Evolutionary conservation across 257 asterid species (phyloP).

Genomic region (Solanum arcanum): DNA sequence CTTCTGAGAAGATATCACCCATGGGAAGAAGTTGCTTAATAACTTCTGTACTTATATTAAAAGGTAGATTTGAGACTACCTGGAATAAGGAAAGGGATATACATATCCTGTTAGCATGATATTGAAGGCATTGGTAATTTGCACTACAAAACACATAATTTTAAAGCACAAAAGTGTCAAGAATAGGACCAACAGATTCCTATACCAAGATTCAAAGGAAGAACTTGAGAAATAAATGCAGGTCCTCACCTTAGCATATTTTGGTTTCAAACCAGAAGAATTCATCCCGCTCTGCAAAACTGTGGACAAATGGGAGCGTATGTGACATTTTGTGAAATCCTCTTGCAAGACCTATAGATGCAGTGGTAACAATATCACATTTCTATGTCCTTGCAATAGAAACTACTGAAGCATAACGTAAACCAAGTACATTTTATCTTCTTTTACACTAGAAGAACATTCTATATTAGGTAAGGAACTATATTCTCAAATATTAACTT

Average conservation of each 20-base stretch:
- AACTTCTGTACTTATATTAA: conserved; percentile 85
- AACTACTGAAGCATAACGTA: background rate
- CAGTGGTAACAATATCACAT: background rate
- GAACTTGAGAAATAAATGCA: background rate
- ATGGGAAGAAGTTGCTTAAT: conserved; percentile 93
- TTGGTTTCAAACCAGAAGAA: conserved; percentile 15
- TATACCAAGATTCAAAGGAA: background rate
- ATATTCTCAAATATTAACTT: background rate
- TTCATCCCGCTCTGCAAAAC: conserved; percentile 17
- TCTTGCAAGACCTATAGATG: conserved; percentile 65
- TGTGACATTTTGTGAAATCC: conserved; percentile 76
- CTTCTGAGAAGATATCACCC: conserved; percentile 93
- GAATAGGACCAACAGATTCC: background rate
- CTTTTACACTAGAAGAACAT: background rate
- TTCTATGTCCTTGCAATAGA: background rate
- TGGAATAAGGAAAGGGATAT: conserved; percentile 11
- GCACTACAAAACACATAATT: background rate
- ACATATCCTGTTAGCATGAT: background rate
- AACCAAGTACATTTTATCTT: background rate
- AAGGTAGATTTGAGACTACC: conserved; percentile 95
- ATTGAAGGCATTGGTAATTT: background rate
- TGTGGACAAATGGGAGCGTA: conserved; percentile 65
- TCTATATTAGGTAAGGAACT: background rate
- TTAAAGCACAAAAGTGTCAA: background rate
- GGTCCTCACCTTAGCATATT: conserved; percentile 53